Percentiles rank a stretch among this genome's conserved stretches.
Conservation (phyloP, 2,329 filamentous ascomycete species). For the Metarhizium brunneum region DNA sequence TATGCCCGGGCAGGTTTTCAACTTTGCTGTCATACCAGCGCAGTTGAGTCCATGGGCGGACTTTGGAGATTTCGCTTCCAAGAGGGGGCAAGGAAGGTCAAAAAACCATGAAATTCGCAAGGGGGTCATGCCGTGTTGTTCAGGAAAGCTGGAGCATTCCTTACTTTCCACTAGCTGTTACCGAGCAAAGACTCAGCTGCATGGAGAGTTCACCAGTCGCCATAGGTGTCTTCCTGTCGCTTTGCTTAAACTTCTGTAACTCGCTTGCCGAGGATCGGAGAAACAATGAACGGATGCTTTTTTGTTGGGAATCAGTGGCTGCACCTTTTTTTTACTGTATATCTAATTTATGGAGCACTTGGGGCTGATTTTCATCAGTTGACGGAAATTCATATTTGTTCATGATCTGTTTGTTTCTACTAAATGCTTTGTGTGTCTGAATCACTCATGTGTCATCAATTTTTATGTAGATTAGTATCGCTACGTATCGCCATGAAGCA, state of each 20-base stretch:
- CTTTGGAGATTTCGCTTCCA: neutral
- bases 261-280: neutral
- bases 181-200: neutral
- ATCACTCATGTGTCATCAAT: too few species aligned
- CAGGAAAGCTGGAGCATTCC: neutral
- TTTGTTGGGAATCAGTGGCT: conserved; percentile 1
- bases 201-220: neutral
- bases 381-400: conserved; percentile 10
- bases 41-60: neutral
- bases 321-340: conserved; percentile 12
- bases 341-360: conserved; percentile 14
- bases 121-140: neutral
- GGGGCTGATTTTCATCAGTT: conserved; percentile 7
- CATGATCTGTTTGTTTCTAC: neutral
- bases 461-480: neutral
- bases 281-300: neutral
- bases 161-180: neutral
- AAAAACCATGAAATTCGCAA: neutral
- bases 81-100: neutral
- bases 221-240: neutral
- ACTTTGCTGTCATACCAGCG: neutral
- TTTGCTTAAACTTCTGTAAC: neutral
- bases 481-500: neutral
- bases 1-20: neutral
- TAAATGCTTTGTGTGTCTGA: neutral